These are phyloP conservation scores for Nitzschia sp. DNA, from an alignment of 108 stramenopile species.

Conservation along the genomic window DNA sequence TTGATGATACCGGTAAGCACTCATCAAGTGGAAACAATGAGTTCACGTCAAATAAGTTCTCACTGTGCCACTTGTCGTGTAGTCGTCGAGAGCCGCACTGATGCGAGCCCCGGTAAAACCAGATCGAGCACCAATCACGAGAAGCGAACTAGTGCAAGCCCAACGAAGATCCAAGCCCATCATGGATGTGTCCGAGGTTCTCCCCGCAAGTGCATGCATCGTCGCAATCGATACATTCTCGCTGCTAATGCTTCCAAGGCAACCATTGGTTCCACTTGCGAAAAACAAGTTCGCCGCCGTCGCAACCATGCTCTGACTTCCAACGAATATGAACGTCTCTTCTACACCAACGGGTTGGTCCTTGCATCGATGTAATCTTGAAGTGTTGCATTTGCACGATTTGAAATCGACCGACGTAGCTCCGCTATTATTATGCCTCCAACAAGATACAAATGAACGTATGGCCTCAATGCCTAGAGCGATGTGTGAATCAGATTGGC, in stretches of 20 bases:
- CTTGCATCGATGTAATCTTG: neutral
- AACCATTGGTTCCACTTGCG: neutral
- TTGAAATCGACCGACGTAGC: neutral
- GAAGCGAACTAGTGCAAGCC: neutral
- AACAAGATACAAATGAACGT: too few species aligned
- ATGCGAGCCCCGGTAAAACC: neutral
- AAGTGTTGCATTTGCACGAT: neutral
- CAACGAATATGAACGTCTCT: neutral
- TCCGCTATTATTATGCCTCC: neutral
- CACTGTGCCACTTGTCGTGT: neutral
- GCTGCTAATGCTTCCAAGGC: neutral
- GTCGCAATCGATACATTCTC: constrained; percentile 1
- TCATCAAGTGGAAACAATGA: too few species aligned
- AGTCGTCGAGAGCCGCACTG: neutral
- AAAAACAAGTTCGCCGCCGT: constrained; percentile 5
- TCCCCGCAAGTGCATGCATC: constrained; percentile 9
- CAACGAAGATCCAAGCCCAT: neutral
- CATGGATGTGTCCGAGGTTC: neutral
- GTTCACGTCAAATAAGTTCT: too few species aligned
- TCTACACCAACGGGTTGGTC: neutral
- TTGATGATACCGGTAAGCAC: neutral
- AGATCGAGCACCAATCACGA: neutral
- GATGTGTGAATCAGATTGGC: neutral
- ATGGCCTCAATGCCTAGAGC: neutral
- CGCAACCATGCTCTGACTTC: constrained; percentile 1